Evolutionary conservation across 257 asterid species (phyloP), one percentile per base, ranked within the genome.

Genomic region (Solanum commersonii): DNA sequence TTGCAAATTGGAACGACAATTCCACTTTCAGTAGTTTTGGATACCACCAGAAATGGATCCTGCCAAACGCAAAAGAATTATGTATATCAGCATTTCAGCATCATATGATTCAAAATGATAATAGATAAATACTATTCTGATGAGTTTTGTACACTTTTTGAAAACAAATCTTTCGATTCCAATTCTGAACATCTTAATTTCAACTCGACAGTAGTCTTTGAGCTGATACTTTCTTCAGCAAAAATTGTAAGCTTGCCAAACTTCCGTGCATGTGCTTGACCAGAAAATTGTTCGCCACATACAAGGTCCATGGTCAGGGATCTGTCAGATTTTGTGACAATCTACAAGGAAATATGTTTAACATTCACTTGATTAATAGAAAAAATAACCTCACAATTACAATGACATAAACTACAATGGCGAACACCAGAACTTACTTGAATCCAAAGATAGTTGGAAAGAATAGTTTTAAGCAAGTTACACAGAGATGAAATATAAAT

Each of bases 1-100:
- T 97, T 97, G 96, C 97, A 94, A 89, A 97, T 91, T 88, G 99
- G 99, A 90, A 95, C 91, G 25, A 92, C 87, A 8, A 87, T 68
- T 86, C 95, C 98, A 92, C 91, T 89, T 90, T 97, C 99, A 29
- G 96, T 89, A 88, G 91, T 87, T 91, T 94, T 97, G 72, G 98
- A 96, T 87, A 97, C 91, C 88, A 95, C 91, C 89, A 97, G 92
- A 91, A 97, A 97, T 60, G 99, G 99, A 89, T 97, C 99, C 99
- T 97, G 94, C 87, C 93, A 91, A 91, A 91, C 78, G 68, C 73
- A 90, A 84, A 85, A 78, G 84, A 56, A 90, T 90, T 56, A 86
- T 38, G 86, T 70, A 65, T 77, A 84, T 87, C 88, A 90, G n/a
- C 63, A 52, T 18, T 52, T 52, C 63, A 52, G 87, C 90, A 85